Evolutionary conservation across 495 filamentous ascomycete genomes (phyloP).

Genomic region (Hypoxylon trugodes): DNA sequence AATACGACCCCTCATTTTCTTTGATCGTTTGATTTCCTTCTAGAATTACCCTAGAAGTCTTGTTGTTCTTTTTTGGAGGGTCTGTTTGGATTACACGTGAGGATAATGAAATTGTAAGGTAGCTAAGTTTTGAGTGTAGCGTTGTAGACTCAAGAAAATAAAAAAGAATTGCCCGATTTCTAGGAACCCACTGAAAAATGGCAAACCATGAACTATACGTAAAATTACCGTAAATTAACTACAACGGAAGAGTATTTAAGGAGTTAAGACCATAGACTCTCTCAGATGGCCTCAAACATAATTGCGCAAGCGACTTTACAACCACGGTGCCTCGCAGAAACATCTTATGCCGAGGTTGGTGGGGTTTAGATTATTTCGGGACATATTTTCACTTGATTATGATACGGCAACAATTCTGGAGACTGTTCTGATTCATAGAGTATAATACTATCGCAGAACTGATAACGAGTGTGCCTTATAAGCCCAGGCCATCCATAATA

Average conservation of each 20-base stretch:
- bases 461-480: conserved; percentile 34
- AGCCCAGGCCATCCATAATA: conserved; percentile 29
- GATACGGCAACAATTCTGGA: conserved; percentile 8
- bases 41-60: neutral
- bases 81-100: neutral
- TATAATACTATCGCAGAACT: conserved; percentile 28
- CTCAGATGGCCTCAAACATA: too few relatives aligned
- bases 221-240: neutral
- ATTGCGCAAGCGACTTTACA: too few relatives aligned
- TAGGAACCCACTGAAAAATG: neutral
- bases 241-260: too few relatives aligned
- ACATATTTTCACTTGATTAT: conserved; percentile 15
- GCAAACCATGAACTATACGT: neutral
- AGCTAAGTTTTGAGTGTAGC: too few relatives aligned
- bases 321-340: too few relatives aligned
- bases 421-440: conserved; percentile 33
- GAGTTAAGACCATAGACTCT: too few relatives aligned
- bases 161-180: neutral
- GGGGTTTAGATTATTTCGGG: too few relatives aligned
- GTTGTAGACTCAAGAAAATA: neutral
- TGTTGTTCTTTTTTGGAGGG: neutral
- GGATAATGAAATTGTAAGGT: too few relatives aligned
- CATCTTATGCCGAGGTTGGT: too few relatives aligned
- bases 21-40: neutral
- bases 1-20: conserved; percentile 1